Conservation (phyloP, 1,139 yeast genomes). For the Cylindricascospora bacillispora region DNA sequence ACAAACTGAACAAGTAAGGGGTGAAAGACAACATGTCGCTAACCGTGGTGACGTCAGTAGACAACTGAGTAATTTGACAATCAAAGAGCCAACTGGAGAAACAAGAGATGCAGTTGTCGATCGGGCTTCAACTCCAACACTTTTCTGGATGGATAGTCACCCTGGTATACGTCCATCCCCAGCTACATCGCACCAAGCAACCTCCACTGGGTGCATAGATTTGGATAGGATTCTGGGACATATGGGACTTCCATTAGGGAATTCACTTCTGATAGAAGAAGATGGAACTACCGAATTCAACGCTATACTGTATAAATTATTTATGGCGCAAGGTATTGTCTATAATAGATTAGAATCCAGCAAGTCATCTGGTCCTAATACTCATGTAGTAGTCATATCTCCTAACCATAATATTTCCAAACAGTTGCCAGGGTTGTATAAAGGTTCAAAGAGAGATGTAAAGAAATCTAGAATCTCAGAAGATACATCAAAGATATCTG, state of each 20-base stretch:
- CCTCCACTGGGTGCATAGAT: slow-evolving; percentile 67
- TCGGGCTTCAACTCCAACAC: no score
- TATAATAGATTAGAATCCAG: slow-evolving; percentile 43
- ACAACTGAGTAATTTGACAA: not conserved
- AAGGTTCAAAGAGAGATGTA: slow-evolving; percentile 56
- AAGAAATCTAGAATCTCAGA: slow-evolving; percentile 46
- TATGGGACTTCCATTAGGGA: slow-evolving; percentile 76
- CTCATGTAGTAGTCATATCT: slow-evolving; percentile 62
- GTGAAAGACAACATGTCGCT: not conserved
- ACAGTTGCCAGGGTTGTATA: slow-evolving; percentile 69
- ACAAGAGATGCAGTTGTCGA: not conserved
- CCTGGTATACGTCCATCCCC: slow-evolving; percentile 67
- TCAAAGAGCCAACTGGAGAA: not conserved
- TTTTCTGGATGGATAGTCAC: slow-evolving; percentile 29
- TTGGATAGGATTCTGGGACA: slow-evolving; percentile 67
- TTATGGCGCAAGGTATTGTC: slow-evolving; percentile 67
- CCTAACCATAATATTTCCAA: slow-evolving; percentile 48
- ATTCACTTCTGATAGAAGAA: slow-evolving; percentile 62
- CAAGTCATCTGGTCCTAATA: slow-evolving; percentile 25
- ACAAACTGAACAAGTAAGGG: slow-evolving; percentile 2
- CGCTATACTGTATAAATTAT: slow-evolving; percentile 55
- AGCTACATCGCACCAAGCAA: slow-evolving; percentile 58
- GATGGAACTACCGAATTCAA: slow-evolving; percentile 83
- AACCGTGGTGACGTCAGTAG: not conserved
- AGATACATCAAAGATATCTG: slow-evolving; percentile 54